A percentile compares a stretch with the other conserved stretches of the same genome.
Conservation (phyloP, 164 flowering plant genomes). For the Taxillus chinensis region DNA sequence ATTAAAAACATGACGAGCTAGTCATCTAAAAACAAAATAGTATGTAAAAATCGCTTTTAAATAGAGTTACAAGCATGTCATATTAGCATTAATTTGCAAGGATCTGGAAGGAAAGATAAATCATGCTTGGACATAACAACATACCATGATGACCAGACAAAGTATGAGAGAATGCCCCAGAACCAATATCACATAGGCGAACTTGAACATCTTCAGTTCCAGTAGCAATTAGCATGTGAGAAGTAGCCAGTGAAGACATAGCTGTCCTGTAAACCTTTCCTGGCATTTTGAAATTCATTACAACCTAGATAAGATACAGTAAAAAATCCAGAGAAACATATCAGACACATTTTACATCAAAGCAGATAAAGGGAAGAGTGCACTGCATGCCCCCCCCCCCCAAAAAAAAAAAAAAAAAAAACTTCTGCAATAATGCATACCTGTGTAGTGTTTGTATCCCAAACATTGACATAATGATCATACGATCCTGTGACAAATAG, state of each 20-base stretch:
- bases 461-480: conserved; percentile 80
- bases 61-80: too few species aligned
- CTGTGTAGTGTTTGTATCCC: conserved; percentile 88
- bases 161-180: conserved; percentile 95
- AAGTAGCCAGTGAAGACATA: conserved; percentile 78
- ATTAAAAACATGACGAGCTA: too few species aligned
- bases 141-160: conserved; percentile 97
- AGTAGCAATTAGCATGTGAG: conserved; percentile 94
- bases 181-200: conserved; percentile 91
- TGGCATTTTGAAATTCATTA: conserved; percentile 83
- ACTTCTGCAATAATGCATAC: conserved; percentile 14
- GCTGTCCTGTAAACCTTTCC: conserved; percentile 88
- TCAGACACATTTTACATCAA: neutral
- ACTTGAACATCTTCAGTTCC: conserved; percentile 99
- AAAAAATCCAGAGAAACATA: neutral
- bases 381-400: neutral
- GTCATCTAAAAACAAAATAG: too few species aligned
- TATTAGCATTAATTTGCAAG: too few species aligned
- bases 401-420: neutral
- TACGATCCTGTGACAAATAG: conserved; percentile 79
- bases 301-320: conserved; percentile 39
- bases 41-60: too few species aligned
- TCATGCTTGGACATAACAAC: conserved; percentile 5
- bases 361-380: neutral
- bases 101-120: neutral